Percentiles rank a stretch among this genome's conserved stretches.
These are phyloP conservation scores for Coniella lustricola DNA, from an alignment of 2,329 filamentous ascomycete species.

Conservation along the genomic window DNA sequence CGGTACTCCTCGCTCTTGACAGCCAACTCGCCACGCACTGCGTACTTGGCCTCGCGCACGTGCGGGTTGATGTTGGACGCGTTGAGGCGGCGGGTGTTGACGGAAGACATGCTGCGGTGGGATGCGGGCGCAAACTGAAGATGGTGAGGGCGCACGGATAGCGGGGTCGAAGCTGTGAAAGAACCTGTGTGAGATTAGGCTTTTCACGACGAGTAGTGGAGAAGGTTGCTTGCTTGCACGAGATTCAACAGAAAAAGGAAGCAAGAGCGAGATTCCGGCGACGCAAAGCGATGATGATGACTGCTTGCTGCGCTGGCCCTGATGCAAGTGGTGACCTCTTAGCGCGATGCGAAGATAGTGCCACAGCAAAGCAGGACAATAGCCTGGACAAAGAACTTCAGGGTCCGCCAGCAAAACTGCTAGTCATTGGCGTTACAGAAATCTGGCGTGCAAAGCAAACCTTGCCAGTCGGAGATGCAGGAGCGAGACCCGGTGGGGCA, in stretches of 20 bases:
- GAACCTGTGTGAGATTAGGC: background rate
- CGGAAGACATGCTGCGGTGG: conserved; percentile 30
- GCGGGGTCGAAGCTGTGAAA: conserved; percentile 12
- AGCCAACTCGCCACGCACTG: conserved; percentile 91
- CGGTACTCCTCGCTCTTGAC: conserved; percentile 90
- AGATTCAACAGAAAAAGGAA: too few relatives aligned
- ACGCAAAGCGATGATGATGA: too few relatives aligned
- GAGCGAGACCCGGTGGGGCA: background rate
- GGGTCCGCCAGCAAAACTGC: background rate
- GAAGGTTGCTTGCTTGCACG: too few relatives aligned
- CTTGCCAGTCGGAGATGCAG: conserved; percentile 1
- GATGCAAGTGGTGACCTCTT: too few relatives aligned
- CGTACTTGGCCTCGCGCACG: conserved; percentile 84
- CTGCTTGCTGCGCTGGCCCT: too few relatives aligned
- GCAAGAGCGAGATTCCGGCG: too few relatives aligned
- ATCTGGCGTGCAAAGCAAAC: background rate
- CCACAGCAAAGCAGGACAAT: background rate
- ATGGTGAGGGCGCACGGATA: conserved; percentile 4
- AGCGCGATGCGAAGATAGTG: background rate
- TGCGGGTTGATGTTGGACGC: conserved; percentile 89
- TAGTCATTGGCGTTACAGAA: background rate
- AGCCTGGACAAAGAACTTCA: background rate
- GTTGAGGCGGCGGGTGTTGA: conserved; percentile 47
- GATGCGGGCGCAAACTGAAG: conserved; percentile 16
- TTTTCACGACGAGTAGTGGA: background rate